Percentiles rank a stretch among this genome's conserved stretches.
Conservation (phyloP, 352 stramenopile species). For the Albugo candida region DNA sequence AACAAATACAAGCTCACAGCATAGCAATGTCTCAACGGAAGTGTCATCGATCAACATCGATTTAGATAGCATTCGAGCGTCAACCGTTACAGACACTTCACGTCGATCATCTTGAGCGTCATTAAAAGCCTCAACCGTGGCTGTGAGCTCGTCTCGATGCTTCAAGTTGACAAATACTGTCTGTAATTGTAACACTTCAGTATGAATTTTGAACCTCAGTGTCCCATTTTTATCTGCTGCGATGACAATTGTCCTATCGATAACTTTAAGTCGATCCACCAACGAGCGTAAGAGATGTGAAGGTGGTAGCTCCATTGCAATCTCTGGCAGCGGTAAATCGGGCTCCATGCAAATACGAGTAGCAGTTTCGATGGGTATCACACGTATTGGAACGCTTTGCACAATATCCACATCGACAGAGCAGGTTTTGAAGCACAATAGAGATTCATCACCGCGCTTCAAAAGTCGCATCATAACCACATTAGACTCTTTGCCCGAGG, state of each 20-base stretch:
- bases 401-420: slow-evolving; percentile 72
- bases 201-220: slow-evolving; percentile 51
- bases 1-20: slow-evolving; percentile 19
- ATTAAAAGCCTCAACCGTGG: slow-evolving; percentile 19
- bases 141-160: slow-evolving; percentile 52
- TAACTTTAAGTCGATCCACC: slow-evolving; percentile 45
- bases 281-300: slow-evolving; percentile 39
- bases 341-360: slow-evolving; percentile 26
- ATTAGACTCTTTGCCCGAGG: slow-evolving; percentile 54
- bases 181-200: slow-evolving; percentile 41
- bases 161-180: slow-evolving; percentile 56
- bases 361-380: slow-evolving; percentile 16
- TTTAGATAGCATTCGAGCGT: slow-evolving; percentile 58
- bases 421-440: slow-evolving; percentile 45
- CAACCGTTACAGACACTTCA: slow-evolving; percentile 46
- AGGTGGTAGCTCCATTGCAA: slow-evolving; percentile 67
- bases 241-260: slow-evolving; percentile 58
- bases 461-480: slow-evolving; percentile 68
- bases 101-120: slow-evolving; percentile 8
- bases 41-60: slow-evolving; percentile 51
- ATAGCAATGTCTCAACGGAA: slow-evolving; percentile 46
- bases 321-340: slow-evolving; percentile 50
- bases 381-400: slow-evolving; percentile 65
- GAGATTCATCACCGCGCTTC: slow-evolving; percentile 53
- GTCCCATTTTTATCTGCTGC: slow-evolving; percentile 51